phyloP scores from a whole-genome alignment of 495 filamentous ascomycete species.

The Podospora anserina region DNA sequence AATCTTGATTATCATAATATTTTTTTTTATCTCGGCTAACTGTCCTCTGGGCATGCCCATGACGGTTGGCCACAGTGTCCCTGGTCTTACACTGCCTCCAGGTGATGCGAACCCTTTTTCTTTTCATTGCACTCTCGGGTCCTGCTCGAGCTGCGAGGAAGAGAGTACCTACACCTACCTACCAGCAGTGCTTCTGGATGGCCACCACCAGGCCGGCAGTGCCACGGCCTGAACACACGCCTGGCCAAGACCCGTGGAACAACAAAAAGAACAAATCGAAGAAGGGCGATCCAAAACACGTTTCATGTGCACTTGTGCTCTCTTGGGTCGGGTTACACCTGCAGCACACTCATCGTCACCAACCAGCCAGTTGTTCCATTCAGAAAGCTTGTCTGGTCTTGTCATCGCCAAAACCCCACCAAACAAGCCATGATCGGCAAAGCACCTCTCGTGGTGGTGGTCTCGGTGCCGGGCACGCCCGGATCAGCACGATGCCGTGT shows the following conservation, averaged over 20 bases:
- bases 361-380: neutral
- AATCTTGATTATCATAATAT: slow-evolving; percentile 7
- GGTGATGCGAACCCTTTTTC: slow-evolving; percentile 17
- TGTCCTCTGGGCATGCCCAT: slow-evolving; percentile 10
- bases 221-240: too few relatives aligned
- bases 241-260: neutral
- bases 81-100: slow-evolving; percentile 22
- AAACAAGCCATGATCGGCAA: neutral
- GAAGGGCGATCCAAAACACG: neutral
- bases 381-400: neutral
- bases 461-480: neutral
- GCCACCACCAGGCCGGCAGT: too few relatives aligned
- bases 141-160: slow-evolving; percentile 16
- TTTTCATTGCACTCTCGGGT: slow-evolving; percentile 19
- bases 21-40: slow-evolving; percentile 13
- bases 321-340: neutral
- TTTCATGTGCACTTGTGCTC: neutral
- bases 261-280: neutral
- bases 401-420: neutral
- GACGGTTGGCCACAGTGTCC: slow-evolving; percentile 16
- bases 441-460: neutral
- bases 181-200: too few relatives aligned
- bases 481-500: neutral
- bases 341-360: neutral
- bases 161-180: neutral